These are phyloP conservation scores for Raphanus raphanistrum DNA, from an alignment of 345 rosid genomes.

Conservation along the genomic window DNA sequence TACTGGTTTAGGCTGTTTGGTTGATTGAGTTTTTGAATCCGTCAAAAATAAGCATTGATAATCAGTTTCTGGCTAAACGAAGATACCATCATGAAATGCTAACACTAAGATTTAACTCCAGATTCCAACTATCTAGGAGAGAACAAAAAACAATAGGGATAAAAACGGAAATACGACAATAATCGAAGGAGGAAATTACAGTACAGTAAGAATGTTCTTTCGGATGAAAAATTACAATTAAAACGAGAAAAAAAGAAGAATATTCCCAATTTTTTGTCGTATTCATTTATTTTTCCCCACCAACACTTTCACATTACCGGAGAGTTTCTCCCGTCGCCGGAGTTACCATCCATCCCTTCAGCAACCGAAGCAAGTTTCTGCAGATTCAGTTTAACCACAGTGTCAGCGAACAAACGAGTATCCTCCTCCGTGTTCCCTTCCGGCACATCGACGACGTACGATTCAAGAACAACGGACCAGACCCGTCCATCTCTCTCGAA, in stretches of 20 bases:
- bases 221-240: neutral
- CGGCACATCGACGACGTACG: conserved; percentile 86
- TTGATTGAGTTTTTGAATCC: no score
- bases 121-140: neutral
- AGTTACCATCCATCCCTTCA: conserved; percentile 52
- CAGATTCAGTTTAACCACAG: conserved; percentile 77
- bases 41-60: neutral
- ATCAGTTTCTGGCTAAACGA: neutral
- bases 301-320: conserved; percentile 33
- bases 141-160: neutral
- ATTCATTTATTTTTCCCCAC: neutral
- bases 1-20: no score
- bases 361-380: conserved; percentile 79
- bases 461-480: conserved; percentile 75
- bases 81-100: neutral
- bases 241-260: neutral
- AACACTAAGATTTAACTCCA: neutral
- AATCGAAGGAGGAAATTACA: neutral
- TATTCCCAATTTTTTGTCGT: neutral
- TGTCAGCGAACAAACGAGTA: conserved; percentile 83
- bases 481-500: conserved; percentile 49
- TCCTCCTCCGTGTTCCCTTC: conserved; percentile 93
- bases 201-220: neutral
- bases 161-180: neutral
- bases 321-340: conserved; percentile 41